Evolutionary conservation across 179 eudicot species (phyloP).

Genomic region (Camellia oleifera): DNA sequence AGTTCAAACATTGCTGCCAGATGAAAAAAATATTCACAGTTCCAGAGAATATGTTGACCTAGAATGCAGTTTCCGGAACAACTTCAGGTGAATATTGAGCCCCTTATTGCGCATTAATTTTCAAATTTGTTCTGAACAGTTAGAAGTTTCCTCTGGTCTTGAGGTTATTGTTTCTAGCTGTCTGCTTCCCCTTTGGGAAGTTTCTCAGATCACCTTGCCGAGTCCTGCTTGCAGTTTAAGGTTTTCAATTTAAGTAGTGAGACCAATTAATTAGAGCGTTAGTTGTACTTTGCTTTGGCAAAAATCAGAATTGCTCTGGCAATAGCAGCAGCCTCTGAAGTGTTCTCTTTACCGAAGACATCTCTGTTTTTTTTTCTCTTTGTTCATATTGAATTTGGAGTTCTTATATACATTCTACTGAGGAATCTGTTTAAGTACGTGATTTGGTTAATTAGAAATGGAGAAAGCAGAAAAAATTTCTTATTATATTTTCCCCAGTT

Average conservation of each 20-base stretch:
- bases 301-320: background rate
- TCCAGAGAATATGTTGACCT: slow-evolving; percentile 35
- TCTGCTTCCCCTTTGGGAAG: background rate
- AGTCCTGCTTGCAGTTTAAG: background rate
- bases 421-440: background rate
- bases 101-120: background rate
- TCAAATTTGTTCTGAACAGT: background rate
- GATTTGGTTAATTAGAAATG: background rate
- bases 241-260: background rate
- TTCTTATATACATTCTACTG: background rate
- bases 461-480: background rate
- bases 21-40: slow-evolving; percentile 26
- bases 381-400: background rate
- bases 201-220: background rate
- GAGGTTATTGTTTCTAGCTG: background rate
- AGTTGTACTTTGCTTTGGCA: background rate
- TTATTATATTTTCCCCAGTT: background rate
- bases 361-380: background rate
- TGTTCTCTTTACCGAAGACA: background rate
- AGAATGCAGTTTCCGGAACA: slow-evolving; percentile 29
- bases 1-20: slow-evolving; percentile 24
- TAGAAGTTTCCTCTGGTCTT: background rate
- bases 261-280: background rate
- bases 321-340: background rate
- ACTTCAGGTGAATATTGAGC: slow-evolving; percentile 43